Percentiles rank a stretch among this genome's conserved stretches.
Evolutionary conservation across 1,284 basidiomycete species (phyloP).

Genomic region (Schizophyllum commune): DNA sequence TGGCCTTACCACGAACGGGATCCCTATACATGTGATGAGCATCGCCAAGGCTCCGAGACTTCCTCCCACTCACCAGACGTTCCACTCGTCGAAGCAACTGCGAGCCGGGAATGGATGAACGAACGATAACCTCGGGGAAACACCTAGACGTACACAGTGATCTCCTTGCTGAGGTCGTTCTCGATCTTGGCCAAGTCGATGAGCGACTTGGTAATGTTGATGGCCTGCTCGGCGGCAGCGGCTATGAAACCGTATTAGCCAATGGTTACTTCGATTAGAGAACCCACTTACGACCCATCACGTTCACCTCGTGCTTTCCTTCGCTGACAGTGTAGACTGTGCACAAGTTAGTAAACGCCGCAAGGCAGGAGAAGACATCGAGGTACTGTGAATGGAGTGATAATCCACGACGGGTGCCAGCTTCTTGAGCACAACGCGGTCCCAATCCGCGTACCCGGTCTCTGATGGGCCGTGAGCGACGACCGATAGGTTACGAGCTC

Average conservation of each 20-base stretch:
- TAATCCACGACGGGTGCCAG: constrained; percentile 33
- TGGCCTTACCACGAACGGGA: constrained; percentile 26
- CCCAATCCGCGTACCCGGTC: constrained; percentile 38
- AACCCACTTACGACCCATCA: constrained; percentile 29
- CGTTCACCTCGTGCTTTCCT: constrained; percentile 33
- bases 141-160: constrained; percentile 24
- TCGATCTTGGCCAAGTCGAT: constrained; percentile 38
- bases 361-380: not conserved
- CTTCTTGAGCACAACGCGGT: constrained; percentile 28
- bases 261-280: not conserved
- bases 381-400: constrained; percentile 31
- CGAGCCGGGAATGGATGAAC: not conserved
- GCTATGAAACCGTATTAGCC: constrained; percentile 17
- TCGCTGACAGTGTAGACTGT: constrained; percentile 32
- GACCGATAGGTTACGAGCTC: not conserved
- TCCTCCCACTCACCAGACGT: constrained; percentile 39
- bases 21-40: constrained; percentile 19
- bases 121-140: not conserved
- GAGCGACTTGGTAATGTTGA: constrained; percentile 39
- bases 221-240: constrained; percentile 40
- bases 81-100: constrained; percentile 53
- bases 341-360: not conserved
- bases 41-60: not conserved
- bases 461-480: constrained; percentile 19
- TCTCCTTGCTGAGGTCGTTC: constrained; percentile 24